Conservation (phyloP, 2,329 filamentous ascomycete genomes). For the Colletotrichum lupini region DNA sequence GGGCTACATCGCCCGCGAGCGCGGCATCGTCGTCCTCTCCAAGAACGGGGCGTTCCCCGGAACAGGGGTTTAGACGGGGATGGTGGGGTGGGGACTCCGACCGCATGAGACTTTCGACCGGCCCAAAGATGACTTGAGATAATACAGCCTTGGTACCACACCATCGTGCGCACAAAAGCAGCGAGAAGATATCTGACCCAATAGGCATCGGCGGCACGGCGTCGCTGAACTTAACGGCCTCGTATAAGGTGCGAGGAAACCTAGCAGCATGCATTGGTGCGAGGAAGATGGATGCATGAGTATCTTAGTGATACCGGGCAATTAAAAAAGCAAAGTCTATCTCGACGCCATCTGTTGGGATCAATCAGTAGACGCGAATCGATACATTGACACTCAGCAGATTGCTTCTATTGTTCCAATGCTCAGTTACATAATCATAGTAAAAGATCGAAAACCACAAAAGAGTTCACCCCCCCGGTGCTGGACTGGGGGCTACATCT, state of each 20-base stretch:
- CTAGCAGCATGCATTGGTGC: constrained; percentile 2
- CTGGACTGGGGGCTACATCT: not conserved
- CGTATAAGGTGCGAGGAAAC: not conserved
- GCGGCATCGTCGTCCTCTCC: constrained; percentile 90
- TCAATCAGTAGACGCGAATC: not conserved
- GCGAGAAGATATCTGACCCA: not conserved
- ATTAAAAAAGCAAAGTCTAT: constrained; percentile 21
- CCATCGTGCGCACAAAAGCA: not conserved
- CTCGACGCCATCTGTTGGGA: not conserved
- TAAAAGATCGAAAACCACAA: too few species aligned
- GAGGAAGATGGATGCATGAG: too few species aligned
- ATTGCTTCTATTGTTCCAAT: too few species aligned
- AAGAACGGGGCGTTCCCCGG: constrained; percentile 95
- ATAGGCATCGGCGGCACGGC: not conserved
- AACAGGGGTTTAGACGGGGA: constrained; percentile 71
- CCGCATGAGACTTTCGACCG: not conserved
- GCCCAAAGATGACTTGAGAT: not conserved
- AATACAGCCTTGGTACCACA: not conserved
- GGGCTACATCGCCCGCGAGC: constrained; percentile 94
- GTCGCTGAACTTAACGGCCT: not conserved
- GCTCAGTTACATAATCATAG: too few species aligned
- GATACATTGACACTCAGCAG: not conserved
- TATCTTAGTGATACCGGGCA: not conserved
- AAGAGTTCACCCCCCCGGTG: too few species aligned
- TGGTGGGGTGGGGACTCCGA: not conserved